phyloP scores from a whole-genome alignment of 176 grass and related monocot genomes.

The Alloteropsis semialata region DNA sequence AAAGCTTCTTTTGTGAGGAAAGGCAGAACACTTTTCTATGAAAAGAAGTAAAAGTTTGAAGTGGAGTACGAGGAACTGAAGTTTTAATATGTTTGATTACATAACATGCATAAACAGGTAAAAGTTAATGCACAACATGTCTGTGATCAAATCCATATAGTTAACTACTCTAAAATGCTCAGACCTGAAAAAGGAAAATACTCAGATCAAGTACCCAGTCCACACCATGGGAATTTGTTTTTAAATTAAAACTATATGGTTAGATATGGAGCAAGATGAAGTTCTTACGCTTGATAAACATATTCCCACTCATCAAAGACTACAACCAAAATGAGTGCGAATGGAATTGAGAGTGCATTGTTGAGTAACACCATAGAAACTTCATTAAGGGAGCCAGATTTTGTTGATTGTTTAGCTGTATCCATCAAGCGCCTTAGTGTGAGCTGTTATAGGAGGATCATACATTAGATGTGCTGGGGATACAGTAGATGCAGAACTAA shows the following conservation, averaged over 20 bases:
- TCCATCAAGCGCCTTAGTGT: slow-evolving; percentile 70
- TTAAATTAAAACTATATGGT: not conserved
- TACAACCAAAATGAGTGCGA: slow-evolving; percentile 68
- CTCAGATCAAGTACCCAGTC: not conserved
- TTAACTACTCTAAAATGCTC: not conserved
- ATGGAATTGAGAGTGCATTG: slow-evolving; percentile 76
- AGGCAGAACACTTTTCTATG: not conserved
- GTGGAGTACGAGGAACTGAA: not conserved
- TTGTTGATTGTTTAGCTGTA: slow-evolving; percentile 74
- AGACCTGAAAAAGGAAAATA: not conserved
- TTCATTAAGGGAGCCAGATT: slow-evolving; percentile 84
- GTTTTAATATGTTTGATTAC: not conserved
- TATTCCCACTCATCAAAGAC: slow-evolving; percentile 82
- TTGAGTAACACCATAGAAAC: slow-evolving; percentile 95
- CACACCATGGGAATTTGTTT: not conserved
- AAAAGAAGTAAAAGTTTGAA: not conserved
- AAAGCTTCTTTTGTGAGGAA: not conserved
- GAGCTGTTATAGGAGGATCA: slow-evolving; percentile 41
- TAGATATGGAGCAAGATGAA: not conserved
- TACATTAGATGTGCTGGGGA: not conserved
- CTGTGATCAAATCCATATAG: not conserved
- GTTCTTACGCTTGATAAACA: slow-evolving; percentile 70
- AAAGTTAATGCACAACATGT: not conserved
- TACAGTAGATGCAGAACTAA: not conserved
- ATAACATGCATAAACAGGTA: not conserved